A percentile compares a stretch with the other conserved stretches of the same genome.
Conservation (phyloP, 345 rosid species). For the Citropsis articulata region DNA sequence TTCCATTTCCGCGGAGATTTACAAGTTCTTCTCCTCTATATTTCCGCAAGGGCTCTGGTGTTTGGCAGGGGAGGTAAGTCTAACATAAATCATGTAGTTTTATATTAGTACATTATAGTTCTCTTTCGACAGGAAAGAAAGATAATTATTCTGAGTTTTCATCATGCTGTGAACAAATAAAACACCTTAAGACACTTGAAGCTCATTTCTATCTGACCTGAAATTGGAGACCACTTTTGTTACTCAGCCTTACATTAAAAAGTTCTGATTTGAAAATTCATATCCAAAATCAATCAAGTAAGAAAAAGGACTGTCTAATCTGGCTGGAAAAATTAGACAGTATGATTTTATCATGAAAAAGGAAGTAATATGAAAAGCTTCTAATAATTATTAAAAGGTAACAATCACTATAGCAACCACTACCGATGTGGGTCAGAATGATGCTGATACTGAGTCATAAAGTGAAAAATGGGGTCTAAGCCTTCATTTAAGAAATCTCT, state of each 20-base stretch:
- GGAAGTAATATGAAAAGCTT: not conserved
- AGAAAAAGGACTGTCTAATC: not conserved
- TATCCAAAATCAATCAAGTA: not conserved
- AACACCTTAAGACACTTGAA: not conserved
- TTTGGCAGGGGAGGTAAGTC: constrained; percentile 83
- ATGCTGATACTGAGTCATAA: not conserved
- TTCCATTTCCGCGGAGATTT: constrained; percentile 64
- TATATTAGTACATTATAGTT: constrained; percentile 1
- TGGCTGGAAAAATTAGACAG: not conserved
- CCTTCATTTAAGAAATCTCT: not conserved
- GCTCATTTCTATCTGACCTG: not conserved
- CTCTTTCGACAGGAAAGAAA: not conserved
- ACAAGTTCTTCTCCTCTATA: constrained; percentile 70
- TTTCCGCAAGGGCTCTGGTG: constrained; percentile 60
- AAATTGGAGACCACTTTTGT: not conserved
- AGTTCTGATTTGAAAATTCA: not conserved
- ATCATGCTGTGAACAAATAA: not conserved
- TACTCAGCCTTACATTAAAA: not conserved
- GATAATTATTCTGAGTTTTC: not conserved
- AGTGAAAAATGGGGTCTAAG: not conserved
- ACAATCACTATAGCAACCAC: constrained; percentile 4
- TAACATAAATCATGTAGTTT: constrained; percentile 18
- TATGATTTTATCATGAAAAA: not conserved
- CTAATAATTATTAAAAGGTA: not conserved
- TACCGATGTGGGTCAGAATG: not conserved